Evolutionary conservation across 179 eudicot genomes (phyloP).

Genomic region (Monotropa hypopitys): DNA sequence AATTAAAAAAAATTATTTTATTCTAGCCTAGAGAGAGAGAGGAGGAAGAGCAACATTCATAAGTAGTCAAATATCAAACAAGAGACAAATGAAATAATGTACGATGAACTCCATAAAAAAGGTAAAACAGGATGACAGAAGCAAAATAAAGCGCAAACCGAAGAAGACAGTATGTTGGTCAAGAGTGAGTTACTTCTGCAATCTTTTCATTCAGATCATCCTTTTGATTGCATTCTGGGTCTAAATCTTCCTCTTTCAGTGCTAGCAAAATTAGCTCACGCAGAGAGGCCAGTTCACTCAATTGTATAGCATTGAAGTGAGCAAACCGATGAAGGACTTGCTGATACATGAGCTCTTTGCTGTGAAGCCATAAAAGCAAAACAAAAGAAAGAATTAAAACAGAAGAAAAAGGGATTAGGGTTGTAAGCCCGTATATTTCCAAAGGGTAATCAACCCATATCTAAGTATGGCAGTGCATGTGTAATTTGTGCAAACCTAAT

Average conservation of each 20-base stretch:
- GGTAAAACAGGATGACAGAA: background rate
- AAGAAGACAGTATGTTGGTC: background rate
- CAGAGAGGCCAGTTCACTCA: conserved; percentile 81
- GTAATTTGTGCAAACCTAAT: too few species aligned
- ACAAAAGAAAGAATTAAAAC: background rate
- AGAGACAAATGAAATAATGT: background rate
- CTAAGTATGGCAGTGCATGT: too few species aligned
- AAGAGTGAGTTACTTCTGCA: conserved; percentile 42
- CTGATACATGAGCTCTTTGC: conserved; percentile 99
- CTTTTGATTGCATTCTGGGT: conserved; percentile 42
- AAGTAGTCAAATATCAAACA: background rate
- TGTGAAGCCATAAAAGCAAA: conserved; percentile 20
- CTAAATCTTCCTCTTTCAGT: conserved; percentile 67
- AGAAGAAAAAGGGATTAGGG: too few species aligned
- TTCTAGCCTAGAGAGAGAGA: background rate
- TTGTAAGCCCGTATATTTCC: too few species aligned
- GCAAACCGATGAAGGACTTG: conserved; percentile 88
- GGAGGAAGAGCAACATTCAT: background rate
- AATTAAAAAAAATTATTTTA: too few species aligned
- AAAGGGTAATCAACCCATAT: too few species aligned
- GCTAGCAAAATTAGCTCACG: conserved; percentile 53
- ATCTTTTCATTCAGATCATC: conserved; percentile 63
- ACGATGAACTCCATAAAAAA: background rate
- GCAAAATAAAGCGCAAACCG: conserved; percentile 1
- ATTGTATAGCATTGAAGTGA: conserved; percentile 87